A percentile compares a stretch with the other conserved stretches of the same genome.
phyloP scores from a whole-genome alignment of 192 early-diverging fungal species.

The Paraglomus occultum region DNA sequence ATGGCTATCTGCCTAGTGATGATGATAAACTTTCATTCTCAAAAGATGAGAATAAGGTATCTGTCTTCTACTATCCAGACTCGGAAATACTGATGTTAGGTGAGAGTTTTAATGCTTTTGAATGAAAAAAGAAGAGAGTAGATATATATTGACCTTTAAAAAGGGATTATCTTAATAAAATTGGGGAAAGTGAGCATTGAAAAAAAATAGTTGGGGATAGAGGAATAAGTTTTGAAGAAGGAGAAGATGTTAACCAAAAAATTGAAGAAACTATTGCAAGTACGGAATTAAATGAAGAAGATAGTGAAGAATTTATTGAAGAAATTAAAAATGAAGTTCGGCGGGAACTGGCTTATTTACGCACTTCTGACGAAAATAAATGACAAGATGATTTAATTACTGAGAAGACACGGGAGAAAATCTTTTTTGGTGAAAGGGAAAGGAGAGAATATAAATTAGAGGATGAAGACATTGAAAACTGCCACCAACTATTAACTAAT shows the following conservation, averaged over 20 bases:
- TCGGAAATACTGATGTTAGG: neutral
- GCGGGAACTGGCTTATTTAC: neutral
- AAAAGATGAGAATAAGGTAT: neutral
- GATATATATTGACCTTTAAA: neutral
- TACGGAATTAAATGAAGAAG: neutral
- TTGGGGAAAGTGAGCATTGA: neutral
- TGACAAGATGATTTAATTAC: neutral
- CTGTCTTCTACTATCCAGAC: neutral
- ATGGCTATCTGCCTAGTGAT: neutral
- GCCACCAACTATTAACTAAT: neutral
- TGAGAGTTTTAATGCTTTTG: neutral
- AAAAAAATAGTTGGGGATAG: neutral
- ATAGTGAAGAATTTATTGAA: neutral
- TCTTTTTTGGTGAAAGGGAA: neutral
- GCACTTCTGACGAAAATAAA: neutral
- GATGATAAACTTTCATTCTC: neutral
- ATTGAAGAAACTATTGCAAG: neutral
- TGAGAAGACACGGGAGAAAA: neutral
- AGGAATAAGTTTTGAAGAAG: neutral
- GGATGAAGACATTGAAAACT: neutral
- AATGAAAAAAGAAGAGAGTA: neutral
- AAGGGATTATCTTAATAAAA: neutral
- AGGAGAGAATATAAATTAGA: neutral
- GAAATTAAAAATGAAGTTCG: neutral
- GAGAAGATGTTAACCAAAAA: neutral